These are phyloP conservation scores for Penicillium hordei DNA, from an alignment of 2,329 filamentous ascomycete species.

Conservation along the genomic window DNA sequence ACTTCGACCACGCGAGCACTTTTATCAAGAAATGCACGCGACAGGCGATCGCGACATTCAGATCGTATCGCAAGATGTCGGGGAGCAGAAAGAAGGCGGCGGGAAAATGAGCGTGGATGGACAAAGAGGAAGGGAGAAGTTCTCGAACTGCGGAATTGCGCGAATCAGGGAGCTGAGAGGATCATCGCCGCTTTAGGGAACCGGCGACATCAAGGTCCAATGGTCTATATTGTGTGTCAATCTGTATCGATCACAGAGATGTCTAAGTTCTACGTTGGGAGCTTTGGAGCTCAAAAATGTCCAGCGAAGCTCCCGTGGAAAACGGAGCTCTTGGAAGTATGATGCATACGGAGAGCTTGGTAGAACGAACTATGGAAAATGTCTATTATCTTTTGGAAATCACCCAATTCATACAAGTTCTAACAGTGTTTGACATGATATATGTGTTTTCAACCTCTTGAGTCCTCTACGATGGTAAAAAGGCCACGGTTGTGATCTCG, in stretches of 20 bases:
- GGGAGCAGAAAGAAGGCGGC: constrained; percentile 9
- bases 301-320: background rate
- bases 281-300: constrained; percentile 4
- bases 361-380: background rate
- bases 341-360: constrained; percentile 7
- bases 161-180: constrained; percentile 24
- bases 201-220: constrained; percentile 8
- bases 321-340: constrained; percentile 2
- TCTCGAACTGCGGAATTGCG: constrained; percentile 21
- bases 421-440: background rate
- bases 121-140: constrained; percentile 28
- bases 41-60: constrained; percentile 24
- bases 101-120: constrained; percentile 16
- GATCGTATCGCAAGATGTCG: constrained; percentile 10
- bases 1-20: constrained; percentile 19
- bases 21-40: constrained; percentile 17
- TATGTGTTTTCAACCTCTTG: background rate
- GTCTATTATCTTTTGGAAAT: background rate
- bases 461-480: background rate
- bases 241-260: background rate
- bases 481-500: constrained; percentile 8
- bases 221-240: background rate
- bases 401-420: background rate
- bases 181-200: constrained; percentile 28
- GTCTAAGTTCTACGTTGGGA: constrained; percentile 2